phyloP scores from a whole-genome alignment of 352 stramenopile species.

The Phytophthora lateralis region DNA sequence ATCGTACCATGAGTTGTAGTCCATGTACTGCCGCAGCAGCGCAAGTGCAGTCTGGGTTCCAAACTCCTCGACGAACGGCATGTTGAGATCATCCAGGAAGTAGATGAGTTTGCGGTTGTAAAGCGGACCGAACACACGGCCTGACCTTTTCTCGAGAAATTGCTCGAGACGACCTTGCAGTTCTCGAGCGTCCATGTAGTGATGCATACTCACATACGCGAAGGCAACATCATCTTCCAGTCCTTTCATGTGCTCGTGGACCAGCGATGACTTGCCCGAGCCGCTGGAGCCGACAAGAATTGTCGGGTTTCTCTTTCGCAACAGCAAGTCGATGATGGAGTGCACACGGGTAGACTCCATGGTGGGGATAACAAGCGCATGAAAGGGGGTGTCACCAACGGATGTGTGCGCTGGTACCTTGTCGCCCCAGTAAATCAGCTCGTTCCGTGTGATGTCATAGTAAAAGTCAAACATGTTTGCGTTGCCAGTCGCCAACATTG shows the following conservation, averaged over 20 bases:
- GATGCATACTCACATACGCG: slow-evolving; percentile 80
- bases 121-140: slow-evolving; percentile 83
- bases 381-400: slow-evolving; percentile 55
- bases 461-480: slow-evolving; percentile 81
- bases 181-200: slow-evolving; percentile 86
- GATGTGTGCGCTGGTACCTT: slow-evolving; percentile 46
- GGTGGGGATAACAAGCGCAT: slow-evolving; percentile 76
- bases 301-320: slow-evolving; percentile 52
- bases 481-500: slow-evolving; percentile 20
- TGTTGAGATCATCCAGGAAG: slow-evolving; percentile 93
- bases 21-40: slow-evolving; percentile 91
- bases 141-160: slow-evolving; percentile 87
- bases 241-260: slow-evolving; percentile 74
- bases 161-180: slow-evolving; percentile 84
- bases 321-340: slow-evolving; percentile 62
- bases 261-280: slow-evolving; percentile 85
- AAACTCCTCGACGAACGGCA: slow-evolving; percentile 88
- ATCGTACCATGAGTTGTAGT: slow-evolving; percentile 93
- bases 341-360: slow-evolving; percentile 77
- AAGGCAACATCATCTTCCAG: slow-evolving; percentile 64
- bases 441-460: slow-evolving; percentile 73
- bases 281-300: slow-evolving; percentile 85
- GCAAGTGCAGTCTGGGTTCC: slow-evolving; percentile 91
- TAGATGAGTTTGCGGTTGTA: slow-evolving; percentile 85
- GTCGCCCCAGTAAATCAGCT: slow-evolving; percentile 81